phyloP scores from a whole-genome alignment of 495 filamentous ascomycete genomes.

The Talaromyces nanjingensis region DNA sequence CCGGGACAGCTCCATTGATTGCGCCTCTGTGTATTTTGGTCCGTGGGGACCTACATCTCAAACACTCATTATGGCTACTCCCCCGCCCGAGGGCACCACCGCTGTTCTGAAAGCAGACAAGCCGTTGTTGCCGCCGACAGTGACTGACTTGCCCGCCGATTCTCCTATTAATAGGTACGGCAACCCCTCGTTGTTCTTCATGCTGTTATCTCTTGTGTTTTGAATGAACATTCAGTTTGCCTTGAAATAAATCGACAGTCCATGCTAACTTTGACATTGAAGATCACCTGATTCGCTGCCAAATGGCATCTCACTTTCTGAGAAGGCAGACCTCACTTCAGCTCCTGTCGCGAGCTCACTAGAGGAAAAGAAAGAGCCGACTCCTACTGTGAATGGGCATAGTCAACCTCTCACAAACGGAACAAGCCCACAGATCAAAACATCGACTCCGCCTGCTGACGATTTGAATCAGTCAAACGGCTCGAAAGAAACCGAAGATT shows the following conservation, averaged over 20 bases:
- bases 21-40: neutral
- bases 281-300: conserved; percentile 8
- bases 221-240: neutral
- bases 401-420: conserved; percentile 24
- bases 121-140: conserved; percentile 38
- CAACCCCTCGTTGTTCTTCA: neutral
- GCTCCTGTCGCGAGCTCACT: conserved; percentile 8
- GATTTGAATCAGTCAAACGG: conserved; percentile 27
- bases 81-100: conserved; percentile 39
- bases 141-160: conserved; percentile 28
- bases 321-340: conserved; percentile 2
- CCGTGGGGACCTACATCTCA: conserved; percentile 10
- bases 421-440: neutral
- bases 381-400: conserved; percentile 26
- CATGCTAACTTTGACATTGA: neutral
- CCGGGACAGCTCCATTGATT: neutral
- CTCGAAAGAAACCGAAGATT: conserved; percentile 1
- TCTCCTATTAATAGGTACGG: conserved; percentile 10
- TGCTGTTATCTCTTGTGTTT: neutral
- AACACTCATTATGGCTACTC: conserved; percentile 36
- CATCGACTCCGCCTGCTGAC: conserved; percentile 23
- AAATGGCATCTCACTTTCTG: conserved; percentile 1
- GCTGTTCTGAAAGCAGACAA: conserved; percentile 36
- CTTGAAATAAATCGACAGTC: neutral
- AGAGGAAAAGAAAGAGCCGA: neutral